These are phyloP conservation scores for Butyriboletus appendiculatus DNA, from an alignment of 1,284 basidiomycete species.

Conservation along the genomic window DNA sequence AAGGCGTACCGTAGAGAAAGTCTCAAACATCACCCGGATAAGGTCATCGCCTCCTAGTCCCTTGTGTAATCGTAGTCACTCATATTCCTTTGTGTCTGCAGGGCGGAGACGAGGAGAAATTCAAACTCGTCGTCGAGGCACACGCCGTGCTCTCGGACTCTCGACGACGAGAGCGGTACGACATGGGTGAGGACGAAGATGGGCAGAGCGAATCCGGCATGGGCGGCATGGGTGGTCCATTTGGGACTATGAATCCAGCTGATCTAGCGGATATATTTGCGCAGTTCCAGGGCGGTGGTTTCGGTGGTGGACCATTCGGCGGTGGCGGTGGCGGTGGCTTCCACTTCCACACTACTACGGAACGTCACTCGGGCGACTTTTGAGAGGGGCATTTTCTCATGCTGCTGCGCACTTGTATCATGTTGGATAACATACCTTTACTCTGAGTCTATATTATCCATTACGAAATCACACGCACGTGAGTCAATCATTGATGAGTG, in stretches of 20 bases:
- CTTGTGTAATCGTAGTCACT: constrained; percentile 2
- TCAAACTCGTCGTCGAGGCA: constrained; percentile 81
- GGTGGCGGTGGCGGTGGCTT: constrained; percentile 17
- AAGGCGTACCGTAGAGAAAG: constrained; percentile 78
- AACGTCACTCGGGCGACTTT: constrained; percentile 20
- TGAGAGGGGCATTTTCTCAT: constrained; percentile 6
- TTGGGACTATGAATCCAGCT: constrained; percentile 39
- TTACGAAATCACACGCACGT: constrained; percentile 1
- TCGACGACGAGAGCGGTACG: constrained; percentile 66
- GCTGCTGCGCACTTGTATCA: background rate
- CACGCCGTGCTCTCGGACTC: constrained; percentile 77
- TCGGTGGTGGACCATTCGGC: constrained; percentile 25
- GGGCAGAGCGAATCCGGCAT: constrained; percentile 48
- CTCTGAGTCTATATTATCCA: background rate
- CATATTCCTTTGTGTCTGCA: constrained; percentile 7
- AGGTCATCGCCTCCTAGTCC: constrained; percentile 42
- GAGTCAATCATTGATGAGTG: background rate
- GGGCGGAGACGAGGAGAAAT: constrained; percentile 85
- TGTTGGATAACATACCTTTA: constrained; percentile 14
- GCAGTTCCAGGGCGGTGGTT: constrained; percentile 51
- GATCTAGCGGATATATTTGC: constrained; percentile 68
- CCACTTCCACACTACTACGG: constrained; percentile 25
- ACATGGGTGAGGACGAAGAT: constrained; percentile 77
- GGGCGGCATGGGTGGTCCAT: constrained; percentile 42
- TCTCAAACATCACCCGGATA: constrained; percentile 83